phyloP scores from a whole-genome alignment of 2,329 filamentous ascomycete species.

The Fusarium buharicum region DNA sequence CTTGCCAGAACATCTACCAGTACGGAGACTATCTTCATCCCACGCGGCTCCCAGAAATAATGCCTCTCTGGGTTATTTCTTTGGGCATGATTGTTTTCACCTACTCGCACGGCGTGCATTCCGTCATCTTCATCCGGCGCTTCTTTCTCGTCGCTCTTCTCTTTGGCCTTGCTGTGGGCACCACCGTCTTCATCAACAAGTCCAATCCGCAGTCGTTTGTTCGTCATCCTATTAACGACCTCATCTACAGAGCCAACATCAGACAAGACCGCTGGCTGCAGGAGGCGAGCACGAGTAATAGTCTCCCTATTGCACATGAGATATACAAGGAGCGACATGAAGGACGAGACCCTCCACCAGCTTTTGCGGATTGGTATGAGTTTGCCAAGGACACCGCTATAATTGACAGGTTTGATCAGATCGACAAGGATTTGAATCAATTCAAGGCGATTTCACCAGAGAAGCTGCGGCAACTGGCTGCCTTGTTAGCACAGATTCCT shows the following conservation, averaged over 20 bases:
- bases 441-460: conserved; percentile 80
- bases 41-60: conserved; percentile 50
- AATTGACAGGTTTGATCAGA: conserved; percentile 84
- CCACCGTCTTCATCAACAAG: conserved; percentile 52
- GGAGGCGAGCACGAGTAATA: conserved; percentile 59
- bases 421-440: conserved; percentile 77
- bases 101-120: conserved; percentile 57
- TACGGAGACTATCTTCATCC: conserved; percentile 60
- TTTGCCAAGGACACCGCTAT: conserved; percentile 78
- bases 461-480: conserved; percentile 70
- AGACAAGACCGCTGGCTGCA: conserved; percentile 62
- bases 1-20: conserved; percentile 50
- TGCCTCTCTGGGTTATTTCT: conserved; percentile 54
- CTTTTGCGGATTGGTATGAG: conserved; percentile 87
- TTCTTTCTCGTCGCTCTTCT: conserved; percentile 54
- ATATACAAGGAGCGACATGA: conserved; percentile 65
- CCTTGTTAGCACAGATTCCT: conserved; percentile 53
- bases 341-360: conserved; percentile 77
- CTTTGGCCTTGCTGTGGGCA: conserved; percentile 50
- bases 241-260: conserved; percentile 61
- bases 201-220: conserved; percentile 46
- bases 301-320: conserved; percentile 57
- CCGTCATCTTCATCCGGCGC: conserved; percentile 57
- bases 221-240: conserved; percentile 60
- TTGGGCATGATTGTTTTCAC: conserved; percentile 57